Conservation (phyloP, 345 rosid species). For the Barbarea vulgaris region DNA sequence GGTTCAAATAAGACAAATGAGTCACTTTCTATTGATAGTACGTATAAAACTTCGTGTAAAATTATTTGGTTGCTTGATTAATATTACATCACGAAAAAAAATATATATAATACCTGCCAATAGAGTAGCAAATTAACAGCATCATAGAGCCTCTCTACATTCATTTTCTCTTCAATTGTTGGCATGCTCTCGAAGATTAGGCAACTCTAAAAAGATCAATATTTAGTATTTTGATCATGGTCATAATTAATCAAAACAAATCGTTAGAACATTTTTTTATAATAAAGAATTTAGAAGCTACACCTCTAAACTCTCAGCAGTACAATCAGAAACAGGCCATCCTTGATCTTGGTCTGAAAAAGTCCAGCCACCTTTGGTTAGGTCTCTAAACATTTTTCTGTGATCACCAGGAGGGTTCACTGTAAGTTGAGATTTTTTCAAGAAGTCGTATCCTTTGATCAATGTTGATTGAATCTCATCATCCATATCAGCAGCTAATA, state of each 20-base stretch:
- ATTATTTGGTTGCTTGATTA: too few relatives aligned
- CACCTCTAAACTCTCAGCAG: conserved; percentile 65
- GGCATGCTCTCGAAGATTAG: conserved; percentile 8
- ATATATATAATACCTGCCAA: not conserved
- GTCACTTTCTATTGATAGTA: too few relatives aligned
- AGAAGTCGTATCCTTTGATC: conserved; percentile 40
- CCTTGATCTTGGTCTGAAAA: too few relatives aligned
- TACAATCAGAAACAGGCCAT: conserved; percentile 68
- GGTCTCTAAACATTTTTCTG: conserved; percentile 51
- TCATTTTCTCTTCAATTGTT: not conserved
- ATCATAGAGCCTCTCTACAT: not conserved
- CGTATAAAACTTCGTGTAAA: too few relatives aligned
- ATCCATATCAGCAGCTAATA: conserved; percentile 42
- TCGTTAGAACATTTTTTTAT: too few relatives aligned
- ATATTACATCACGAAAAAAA: too few relatives aligned
- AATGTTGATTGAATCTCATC: conserved; percentile 39
- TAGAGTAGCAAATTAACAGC: not conserved
- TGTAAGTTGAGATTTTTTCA: conserved; percentile 49
- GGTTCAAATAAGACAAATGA: too few relatives aligned
- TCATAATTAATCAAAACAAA: too few relatives aligned
- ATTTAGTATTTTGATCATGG: too few relatives aligned
- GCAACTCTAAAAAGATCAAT: not conserved
- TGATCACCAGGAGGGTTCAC: conserved; percentile 56
- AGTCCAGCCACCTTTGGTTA: conserved; percentile 68
- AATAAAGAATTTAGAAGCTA: too few relatives aligned